Evolutionary conservation across 192 early-diverging fungal species (phyloP).

Genomic region (Podila horticola): DNA sequence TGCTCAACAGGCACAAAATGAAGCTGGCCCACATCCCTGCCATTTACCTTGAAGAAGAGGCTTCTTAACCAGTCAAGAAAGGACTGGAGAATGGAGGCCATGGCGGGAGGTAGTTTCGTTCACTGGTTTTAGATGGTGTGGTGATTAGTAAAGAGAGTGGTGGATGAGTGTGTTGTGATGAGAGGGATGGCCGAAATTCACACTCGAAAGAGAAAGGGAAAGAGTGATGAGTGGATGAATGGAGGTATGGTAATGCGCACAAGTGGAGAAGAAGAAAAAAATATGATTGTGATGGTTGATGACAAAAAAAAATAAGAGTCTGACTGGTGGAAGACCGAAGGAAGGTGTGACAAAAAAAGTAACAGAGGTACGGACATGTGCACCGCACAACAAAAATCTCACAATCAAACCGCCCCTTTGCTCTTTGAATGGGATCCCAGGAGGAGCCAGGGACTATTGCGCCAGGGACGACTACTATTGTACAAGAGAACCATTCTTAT

Average conservation of each 20-base stretch:
- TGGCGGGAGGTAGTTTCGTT: slow-evolving; percentile 10
- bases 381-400: background rate
- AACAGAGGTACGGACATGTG: background rate
- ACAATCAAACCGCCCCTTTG: no score
- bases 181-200: background rate
- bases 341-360: background rate
- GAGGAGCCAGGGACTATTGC: no score
- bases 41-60: slow-evolving; percentile 80
- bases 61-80: slow-evolving; percentile 77
- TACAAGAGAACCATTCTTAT: no score
- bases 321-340: background rate
- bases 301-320: background rate
- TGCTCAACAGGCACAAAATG: background rate
- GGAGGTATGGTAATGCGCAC: background rate
- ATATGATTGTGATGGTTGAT: background rate
- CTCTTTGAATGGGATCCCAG: no score
- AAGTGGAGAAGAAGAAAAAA: background rate
- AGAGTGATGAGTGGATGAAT: background rate
- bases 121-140: background rate
- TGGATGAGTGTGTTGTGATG: background rate
- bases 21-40: background rate
- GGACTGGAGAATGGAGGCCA: slow-evolving; percentile 67
- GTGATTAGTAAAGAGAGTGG: background rate
- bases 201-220: background rate
- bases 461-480: no score